Base-by-base conservation (phyloP, 2,329 filamentous ascomycete species). In the Meredithiella fracta region DNA sequence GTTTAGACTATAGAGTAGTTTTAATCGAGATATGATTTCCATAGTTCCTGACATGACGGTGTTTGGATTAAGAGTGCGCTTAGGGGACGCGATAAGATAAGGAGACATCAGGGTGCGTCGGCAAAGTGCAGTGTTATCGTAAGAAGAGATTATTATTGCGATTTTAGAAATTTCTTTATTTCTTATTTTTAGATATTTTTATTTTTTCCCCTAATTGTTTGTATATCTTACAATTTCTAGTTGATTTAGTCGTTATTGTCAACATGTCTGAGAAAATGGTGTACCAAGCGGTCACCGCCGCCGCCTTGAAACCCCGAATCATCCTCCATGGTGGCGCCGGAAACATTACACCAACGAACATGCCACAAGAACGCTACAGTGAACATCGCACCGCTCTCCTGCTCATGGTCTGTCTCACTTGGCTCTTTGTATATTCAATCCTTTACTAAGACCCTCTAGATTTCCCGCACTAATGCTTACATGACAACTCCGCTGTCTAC, bases 281-380 rank as follows among this genome's bases (percentile, higher is more conserved):
- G 34, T 55, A 51, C 8, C 6, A 17, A 22, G 17, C 44, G 40
- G 50, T 15, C 20, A 31, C n/a, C 17, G 23, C 44, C 23, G 15
- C 53, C 11, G 47, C 38, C 14, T 22, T 73, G 34, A 69, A 70
- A 62, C 81, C 82, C 2, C 74, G 80, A 8, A 65, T 86, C 31
- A 82, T 86, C 64, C 78, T 86, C 63, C 83, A 86, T 63, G 85
- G 84, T 64, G 84, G 84, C 34, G 84, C 85, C 1, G 84, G 84
- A 51, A 82, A 83, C 64, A 81, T 87, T 61, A 73, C 73, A 25
- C 81, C 77, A 2, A 66, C 72, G 6, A 79, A 73, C 57, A 73
- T 85, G 42, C 72, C 80, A 3, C 75, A 76, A 0, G 70, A 76
- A 17, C 72, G 77, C 59, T 84, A 82, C 63, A 64, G 67, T 11